Percentiles rank a stretch among this genome's conserved stretches.
phyloP scores from a whole-genome alignment of 2,329 filamentous ascomycete species.

The Graphium sp. region DNA sequence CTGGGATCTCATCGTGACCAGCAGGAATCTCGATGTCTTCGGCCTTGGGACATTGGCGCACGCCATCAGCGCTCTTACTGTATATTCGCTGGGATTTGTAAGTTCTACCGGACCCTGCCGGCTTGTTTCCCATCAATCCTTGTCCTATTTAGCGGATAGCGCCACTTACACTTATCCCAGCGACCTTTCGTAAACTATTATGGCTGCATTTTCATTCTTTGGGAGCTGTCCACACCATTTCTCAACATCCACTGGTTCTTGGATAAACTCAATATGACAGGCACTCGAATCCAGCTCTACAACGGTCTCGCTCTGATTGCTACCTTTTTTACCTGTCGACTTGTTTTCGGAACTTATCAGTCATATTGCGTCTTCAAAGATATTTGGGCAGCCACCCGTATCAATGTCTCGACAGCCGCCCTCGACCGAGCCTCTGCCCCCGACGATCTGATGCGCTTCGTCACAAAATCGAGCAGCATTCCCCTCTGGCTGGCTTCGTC shows the following conservation, averaged over 20 bases:
- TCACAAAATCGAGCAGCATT: conserved; percentile 29
- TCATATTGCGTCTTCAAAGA: conserved; percentile 55
- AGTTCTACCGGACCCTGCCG: conserved; percentile 18
- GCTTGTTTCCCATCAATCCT: neutral
- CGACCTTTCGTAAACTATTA: conserved; percentile 77
- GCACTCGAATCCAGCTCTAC: conserved; percentile 54
- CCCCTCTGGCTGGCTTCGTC: conserved; percentile 53
- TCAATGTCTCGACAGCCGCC: conserved; percentile 17
- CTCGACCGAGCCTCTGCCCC: conserved; percentile 7
- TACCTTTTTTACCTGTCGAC: conserved; percentile 61
- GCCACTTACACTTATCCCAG: conserved; percentile 21
- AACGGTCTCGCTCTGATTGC: conserved; percentile 58
- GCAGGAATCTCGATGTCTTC: conserved; percentile 53
- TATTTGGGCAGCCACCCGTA: conserved; percentile 38
- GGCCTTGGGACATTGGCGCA: conserved; percentile 64
- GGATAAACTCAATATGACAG: conserved; percentile 71
- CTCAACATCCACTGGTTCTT: conserved; percentile 87
- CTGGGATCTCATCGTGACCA: conserved; percentile 62
- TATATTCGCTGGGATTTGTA: conserved; percentile 69
- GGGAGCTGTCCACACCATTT: conserved; percentile 74
- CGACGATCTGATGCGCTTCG: conserved; percentile 22
- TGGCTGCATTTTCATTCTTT: conserved; percentile 64
- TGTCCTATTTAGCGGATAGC: conserved; percentile 5
- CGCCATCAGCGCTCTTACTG: conserved; percentile 54
- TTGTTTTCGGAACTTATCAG: conserved; percentile 63